Evolutionary conservation across 2,329 filamentous ascomycete species (phyloP).

Genomic region (Hypoxylon sp.): DNA sequence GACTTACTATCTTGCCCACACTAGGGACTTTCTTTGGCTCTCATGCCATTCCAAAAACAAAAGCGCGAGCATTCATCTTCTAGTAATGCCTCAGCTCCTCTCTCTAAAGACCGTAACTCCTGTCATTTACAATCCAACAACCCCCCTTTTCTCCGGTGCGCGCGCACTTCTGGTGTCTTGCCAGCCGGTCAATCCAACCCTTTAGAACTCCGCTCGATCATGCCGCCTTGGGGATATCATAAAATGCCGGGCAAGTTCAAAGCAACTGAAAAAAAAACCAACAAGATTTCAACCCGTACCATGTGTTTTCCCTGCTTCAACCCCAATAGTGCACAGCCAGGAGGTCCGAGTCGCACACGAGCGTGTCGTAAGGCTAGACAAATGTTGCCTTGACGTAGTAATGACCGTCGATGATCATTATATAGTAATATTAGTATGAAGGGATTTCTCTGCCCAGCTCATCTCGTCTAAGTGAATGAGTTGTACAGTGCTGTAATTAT

Average conservation of each 20-base stretch:
- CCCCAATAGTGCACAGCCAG: background rate
- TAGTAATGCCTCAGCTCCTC: constrained; percentile 7
- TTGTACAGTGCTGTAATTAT: background rate
- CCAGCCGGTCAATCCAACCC: constrained; percentile 3
- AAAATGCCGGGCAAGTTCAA: constrained; percentile 10
- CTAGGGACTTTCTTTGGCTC: constrained; percentile 16
- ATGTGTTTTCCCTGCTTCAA: constrained; percentile 1
- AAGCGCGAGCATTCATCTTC: constrained; percentile 2
- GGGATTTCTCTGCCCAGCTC: background rate
- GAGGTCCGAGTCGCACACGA: constrained; percentile 8
- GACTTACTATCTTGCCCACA: constrained; percentile 9
- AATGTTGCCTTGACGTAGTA: constrained; percentile 15
- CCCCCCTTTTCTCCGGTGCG: background rate
- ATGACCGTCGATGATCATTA: background rate
- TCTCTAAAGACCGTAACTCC: background rate
- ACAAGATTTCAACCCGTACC: background rate
- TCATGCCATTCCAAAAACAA: background rate
- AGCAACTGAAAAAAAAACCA: background rate
- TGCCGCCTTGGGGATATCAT: constrained; percentile 31
- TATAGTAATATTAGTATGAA: background rate
- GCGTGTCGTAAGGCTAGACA: constrained; percentile 5
- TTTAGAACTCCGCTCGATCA: constrained; percentile 20
- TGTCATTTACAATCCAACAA: constrained; percentile 11
- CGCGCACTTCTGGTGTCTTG: background rate
- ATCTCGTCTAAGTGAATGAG: constrained; percentile 1